phyloP scores from a whole-genome alignment of 208 protist species.

The Trypanosoma theileri region DNA sequence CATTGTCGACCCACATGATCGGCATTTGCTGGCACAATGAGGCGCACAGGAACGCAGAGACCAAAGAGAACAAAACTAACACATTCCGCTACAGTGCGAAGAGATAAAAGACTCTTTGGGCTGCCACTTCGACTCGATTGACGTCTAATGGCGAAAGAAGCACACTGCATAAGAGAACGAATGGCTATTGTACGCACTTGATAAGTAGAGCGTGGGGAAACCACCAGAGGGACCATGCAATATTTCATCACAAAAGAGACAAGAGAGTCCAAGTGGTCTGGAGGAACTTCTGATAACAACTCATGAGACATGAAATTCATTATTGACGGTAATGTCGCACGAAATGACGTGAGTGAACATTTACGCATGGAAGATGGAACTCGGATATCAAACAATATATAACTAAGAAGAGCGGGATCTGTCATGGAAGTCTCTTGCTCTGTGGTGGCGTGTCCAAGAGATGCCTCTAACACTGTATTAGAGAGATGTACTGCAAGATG shows the following conservation, averaged over 20 bases:
- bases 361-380: conserved; percentile 61
- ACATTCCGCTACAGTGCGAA: conserved; percentile 36
- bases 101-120: background rate
- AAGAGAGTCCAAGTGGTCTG: conserved; percentile 27
- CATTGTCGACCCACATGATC: conserved; percentile 31
- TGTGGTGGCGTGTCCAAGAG: conserved; percentile 38
- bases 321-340: conserved; percentile 53
- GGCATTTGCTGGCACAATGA: conserved; percentile 35
- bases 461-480: conserved; percentile 59
- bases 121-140: background rate
- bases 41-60: conserved; percentile 23
- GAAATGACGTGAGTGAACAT: conserved; percentile 71
- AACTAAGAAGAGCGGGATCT: conserved; percentile 27
- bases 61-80: conserved; percentile 33
- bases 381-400: conserved; percentile 50
- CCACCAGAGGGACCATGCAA: conserved; percentile 71
- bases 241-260: conserved; percentile 52
- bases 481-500: conserved; percentile 52
- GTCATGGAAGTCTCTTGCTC: conserved; percentile 28
- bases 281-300: conserved; percentile 44
- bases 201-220: conserved; percentile 37
- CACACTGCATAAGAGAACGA: conserved; percentile 60
- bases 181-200: conserved; percentile 47
- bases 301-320: conserved; percentile 65
- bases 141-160: conserved; percentile 37